Evolutionary conservation across 495 filamentous ascomycete species (phyloP), one percentile per base, ranked within the genome.

Genomic region (Trypethelium eluteriae): DNA sequence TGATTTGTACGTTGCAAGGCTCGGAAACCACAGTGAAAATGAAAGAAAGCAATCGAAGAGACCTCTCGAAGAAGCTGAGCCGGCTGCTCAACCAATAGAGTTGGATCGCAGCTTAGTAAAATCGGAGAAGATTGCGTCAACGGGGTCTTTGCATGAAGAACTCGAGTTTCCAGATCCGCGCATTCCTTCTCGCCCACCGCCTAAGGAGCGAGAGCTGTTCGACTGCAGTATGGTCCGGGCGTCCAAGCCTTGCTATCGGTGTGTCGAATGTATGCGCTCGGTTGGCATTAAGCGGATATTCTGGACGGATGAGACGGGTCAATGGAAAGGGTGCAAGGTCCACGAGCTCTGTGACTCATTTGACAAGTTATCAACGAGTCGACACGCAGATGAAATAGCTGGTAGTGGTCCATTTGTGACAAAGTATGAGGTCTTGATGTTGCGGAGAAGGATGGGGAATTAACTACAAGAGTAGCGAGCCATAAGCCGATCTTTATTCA

Each of bases 211-310:
- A 6, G 67, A 71, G 12, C 68, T 72, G 18, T 61, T 73, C 44
- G 70, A 75, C 41, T 47, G 65, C 11, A 64, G 59, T 2, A 34
- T 39, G 7, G 64, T 76, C 39, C 70, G 68, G 14, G 63, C 74
- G 7, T 83, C 81, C 16, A 72, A 76, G 10, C 82, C 81, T 0
- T 83, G 82, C 71, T 83, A 84, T 65, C 76, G 81, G 10, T 84
- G 81, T 64, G 77, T 83, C 38, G 73, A 67, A 1, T 79, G 81
- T 65, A 83, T 83, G 79, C 74, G 80, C 62, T 76, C 76, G 6
- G 82, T 78, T 1, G 82, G 81, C 25, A 81, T 84, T 75, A 83
- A 81, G 73, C 77, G 80, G 32, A 80, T 81, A 10, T 83, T 83
- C 66, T 83, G 81, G 81, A 83, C 80, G 10, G 81, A 77, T 47